Conservation (phyloP, 2,329 filamentous ascomycete species). For the Podosphaera xanthii region DNA sequence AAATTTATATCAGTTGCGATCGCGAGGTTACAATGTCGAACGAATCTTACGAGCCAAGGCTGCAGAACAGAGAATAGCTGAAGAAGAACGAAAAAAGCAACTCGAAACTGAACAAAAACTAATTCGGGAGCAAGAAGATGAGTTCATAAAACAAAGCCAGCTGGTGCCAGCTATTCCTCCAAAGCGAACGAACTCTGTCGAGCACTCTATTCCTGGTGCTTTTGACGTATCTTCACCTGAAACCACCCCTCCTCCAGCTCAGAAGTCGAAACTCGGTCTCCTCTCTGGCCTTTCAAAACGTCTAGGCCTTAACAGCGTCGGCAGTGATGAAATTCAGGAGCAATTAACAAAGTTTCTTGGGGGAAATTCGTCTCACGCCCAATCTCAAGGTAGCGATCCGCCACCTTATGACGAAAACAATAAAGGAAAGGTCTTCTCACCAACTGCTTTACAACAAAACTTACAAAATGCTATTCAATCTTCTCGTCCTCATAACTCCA, state of each 20-base stretch:
- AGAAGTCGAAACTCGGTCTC: conserved; percentile 27
- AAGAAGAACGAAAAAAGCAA: conserved; percentile 55
- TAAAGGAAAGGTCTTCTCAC: conserved; percentile 29
- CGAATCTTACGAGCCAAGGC: conserved; percentile 76
- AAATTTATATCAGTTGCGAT: conserved; percentile 57
- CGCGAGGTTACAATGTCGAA: conserved; percentile 89
- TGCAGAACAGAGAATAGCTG: conserved; percentile 67
- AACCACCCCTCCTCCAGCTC: conserved; percentile 20
- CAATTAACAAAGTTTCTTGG: conserved; percentile 23
- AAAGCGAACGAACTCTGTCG: conserved; percentile 19
- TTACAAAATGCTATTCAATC: conserved; percentile 58
- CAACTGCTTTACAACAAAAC: conserved; percentile 41
- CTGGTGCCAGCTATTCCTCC: conserved; percentile 4
- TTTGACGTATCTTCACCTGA: conserved; percentile 44
- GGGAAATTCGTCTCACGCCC: conserved; percentile 4
- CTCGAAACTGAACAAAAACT: conserved; percentile 49
- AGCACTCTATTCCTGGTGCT: conserved; percentile 45
- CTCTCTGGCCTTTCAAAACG: conserved; percentile 44
- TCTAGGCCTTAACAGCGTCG: conserved; percentile 37
- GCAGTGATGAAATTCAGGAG: conserved; percentile 20
- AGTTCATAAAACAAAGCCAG: conserved; percentile 17
- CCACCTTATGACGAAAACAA: conserved; percentile 11
- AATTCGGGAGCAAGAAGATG: conserved; percentile 35
- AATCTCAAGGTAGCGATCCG: conserved; percentile 6
- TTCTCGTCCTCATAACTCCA: conserved; percentile 54